Evolutionary conservation across 495 filamentous ascomycete genomes (phyloP), one percentile per base, ranked within the genome.

Genomic region (Pseudevernia furfuracea): DNA sequence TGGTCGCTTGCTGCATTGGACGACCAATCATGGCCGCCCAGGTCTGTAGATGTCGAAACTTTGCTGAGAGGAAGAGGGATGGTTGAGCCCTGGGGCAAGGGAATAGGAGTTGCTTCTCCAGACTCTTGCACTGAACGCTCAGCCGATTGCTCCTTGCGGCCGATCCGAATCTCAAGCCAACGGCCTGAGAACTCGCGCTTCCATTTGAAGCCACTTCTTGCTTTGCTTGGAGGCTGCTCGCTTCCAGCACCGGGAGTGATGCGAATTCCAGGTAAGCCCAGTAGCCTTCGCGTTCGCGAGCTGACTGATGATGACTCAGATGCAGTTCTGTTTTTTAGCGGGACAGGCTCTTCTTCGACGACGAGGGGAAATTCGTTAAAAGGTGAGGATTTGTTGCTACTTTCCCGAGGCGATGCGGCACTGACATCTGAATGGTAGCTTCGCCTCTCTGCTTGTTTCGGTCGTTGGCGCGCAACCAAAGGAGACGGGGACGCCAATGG

Each of bases 151-250:
- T 23, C 30, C 36, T 52, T 60, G 39, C 62, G 59, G 7, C 64
- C 64, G 25, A 68, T 44, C n/a, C 66, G 60, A 30, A 67, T 65
- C 61, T 68, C 69, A 25, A 71, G 59, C 66, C 69, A 67, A 48
- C 63, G 63, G 37, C 66, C 64, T 7, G 59, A 53, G 30, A 66
- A 43, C 17, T 67, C 61, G 37, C 64, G 63, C 36, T 64, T 62
- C 66, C 69, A 71, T 63, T 32, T 25, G 46, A 64, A 62, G n/a
- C 64, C 64, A 5, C 28, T 65, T 60, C 39, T 63, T 36, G 57
- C 48, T 38, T 62, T 43, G 7, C 34, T 30, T 28, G 44, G 37
- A 37, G 66, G 64, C 11, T 56, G 48, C 15, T 38, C 53, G 36
- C 6, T 38, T 60, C 12, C 49, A 55, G 23, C 8, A 6, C 17